Conservation (phyloP, 2,329 filamentous ascomycete species). For the Arthrobotrys sphaeroides region DNA sequence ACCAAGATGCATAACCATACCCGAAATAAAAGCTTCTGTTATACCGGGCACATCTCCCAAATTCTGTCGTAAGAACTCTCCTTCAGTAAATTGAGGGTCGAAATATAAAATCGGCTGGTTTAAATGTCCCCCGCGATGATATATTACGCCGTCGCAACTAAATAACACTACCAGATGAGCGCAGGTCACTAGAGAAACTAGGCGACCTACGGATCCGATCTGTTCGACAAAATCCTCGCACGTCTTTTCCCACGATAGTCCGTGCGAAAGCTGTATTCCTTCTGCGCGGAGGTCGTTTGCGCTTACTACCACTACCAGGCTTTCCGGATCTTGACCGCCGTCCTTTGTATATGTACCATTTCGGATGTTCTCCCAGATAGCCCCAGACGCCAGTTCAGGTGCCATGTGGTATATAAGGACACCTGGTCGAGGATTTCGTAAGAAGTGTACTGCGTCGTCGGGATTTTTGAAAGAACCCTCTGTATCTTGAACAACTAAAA, state of each 20-base stretch:
- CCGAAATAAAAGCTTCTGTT: conserved; percentile 36
- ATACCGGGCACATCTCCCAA: conserved; percentile 27
- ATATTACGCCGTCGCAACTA: conserved; percentile 41
- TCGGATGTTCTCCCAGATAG: conserved; percentile 32
- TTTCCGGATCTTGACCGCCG: conserved; percentile 28
- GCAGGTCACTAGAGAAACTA: conserved; percentile 35
- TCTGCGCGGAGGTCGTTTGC: conserved; percentile 45
- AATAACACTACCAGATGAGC: conserved; percentile 34
- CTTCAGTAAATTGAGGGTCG: conserved; percentile 24
- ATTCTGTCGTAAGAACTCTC: conserved; percentile 36
- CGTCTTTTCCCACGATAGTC: conserved; percentile 42
- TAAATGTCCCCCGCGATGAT: conserved; percentile 29
- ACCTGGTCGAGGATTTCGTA: conserved; percentile 6
- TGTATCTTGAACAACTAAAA: conserved; percentile 28
- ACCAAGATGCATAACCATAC: conserved; percentile 6
- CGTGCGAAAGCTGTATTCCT: conserved; percentile 37
- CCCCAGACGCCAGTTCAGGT: conserved; percentile 9
- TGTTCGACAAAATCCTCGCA: conserved; percentile 46
- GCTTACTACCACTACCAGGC: conserved; percentile 24
- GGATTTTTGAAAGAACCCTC: conserved; percentile 34
- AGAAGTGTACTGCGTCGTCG: conserved; percentile 14
- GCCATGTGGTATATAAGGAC: conserved; percentile 31
- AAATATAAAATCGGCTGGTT: conserved; percentile 37
- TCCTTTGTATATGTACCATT: conserved; percentile 13
- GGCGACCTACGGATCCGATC: conserved; percentile 26